Percentiles rank a stretch among this genome's conserved stretches.
Conservation (phyloP, 805 yeast species). For the Saccharomyces kudriavzevii region DNA sequence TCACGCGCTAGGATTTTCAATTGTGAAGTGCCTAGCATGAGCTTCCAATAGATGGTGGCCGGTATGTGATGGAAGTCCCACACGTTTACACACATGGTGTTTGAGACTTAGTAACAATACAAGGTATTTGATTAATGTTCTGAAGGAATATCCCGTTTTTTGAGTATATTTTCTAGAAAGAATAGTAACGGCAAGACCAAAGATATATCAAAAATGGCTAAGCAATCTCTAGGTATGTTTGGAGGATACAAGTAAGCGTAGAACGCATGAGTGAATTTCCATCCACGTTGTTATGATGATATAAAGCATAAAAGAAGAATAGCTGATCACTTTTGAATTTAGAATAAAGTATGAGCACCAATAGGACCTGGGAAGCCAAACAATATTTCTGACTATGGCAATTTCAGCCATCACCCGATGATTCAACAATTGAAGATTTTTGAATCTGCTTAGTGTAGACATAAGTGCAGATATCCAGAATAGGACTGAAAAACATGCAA, state of each 20-base stretch:
- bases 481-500: not conserved
- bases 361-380: not conserved
- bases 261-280: not conserved
- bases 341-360: not conserved
- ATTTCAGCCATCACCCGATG: not conserved
- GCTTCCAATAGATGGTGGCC: not conserved
- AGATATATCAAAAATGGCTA: constrained; percentile 31
- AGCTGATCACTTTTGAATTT: not conserved
- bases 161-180: not conserved
- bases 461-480: not conserved
- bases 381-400: not conserved
- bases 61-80: not conserved
- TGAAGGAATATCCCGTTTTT: not conserved
- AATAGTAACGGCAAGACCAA: not conserved
- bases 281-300: not conserved
- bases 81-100: not conserved
- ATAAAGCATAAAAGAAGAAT: not conserved
- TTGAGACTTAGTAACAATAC: not conserved
- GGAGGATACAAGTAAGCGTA: not conserved
- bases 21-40: not conserved
- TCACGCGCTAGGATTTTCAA: not conserved
- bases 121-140: not conserved
- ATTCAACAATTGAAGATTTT: not conserved
- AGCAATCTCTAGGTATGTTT: constrained; percentile 40
- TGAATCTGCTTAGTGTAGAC: not conserved